Evolutionary conservation across 176 grass and related monocot genomes (phyloP), one percentile per base, ranked within the genome.

Genomic region (Olyra latifolia): DNA sequence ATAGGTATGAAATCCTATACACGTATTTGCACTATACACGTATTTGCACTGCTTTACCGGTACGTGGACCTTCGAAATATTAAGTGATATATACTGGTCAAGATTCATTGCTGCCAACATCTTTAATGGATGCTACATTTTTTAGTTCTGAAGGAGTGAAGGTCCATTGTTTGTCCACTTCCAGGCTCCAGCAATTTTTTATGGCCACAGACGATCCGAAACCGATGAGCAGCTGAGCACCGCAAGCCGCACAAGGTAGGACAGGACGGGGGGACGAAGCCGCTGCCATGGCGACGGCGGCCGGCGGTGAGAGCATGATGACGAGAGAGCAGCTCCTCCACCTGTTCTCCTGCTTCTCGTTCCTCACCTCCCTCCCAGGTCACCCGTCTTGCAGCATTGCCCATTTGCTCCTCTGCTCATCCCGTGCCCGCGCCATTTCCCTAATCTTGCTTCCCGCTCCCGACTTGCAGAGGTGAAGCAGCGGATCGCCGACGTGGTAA

Each of bases 281-380:
- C n/a, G 25, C 78, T 28, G 69, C 86, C 42, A 60, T 82, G 78
- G 66, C 71, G 7, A 23, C 54, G 65, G 25, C 71, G 48, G 22
- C 35, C 41, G 74, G 49, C 60, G 64, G 88, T 76, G 84, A 58
- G 62, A 45, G 61, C 61, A 92, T 90, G 85, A 47, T 97, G 77
- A 88, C 83, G n/a, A 86, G 82, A 58, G 85, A 88, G 23, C 79
- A 92, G 59, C 80, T 97, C n/a, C 85, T 97, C 57, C 60, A 86
- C 79, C 93, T 92, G 65, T 92, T 97, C 85, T 46, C 85, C 19
- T 82, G 93, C 66, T 97, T 97, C 75, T 90, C 78, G 55, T 88
- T 72, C 79, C 71, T 92, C 60, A 85, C 78, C 52, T 92, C 90
- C 57, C 90, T 86, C 63, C 93, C 90, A 13, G 82, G 93, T 96